A percentile compares a stretch with the other conserved stretches of the same genome.
phyloP scores from a whole-genome alignment of 2,329 filamentous ascomycete species.

The Zasmidium cellare region DNA sequence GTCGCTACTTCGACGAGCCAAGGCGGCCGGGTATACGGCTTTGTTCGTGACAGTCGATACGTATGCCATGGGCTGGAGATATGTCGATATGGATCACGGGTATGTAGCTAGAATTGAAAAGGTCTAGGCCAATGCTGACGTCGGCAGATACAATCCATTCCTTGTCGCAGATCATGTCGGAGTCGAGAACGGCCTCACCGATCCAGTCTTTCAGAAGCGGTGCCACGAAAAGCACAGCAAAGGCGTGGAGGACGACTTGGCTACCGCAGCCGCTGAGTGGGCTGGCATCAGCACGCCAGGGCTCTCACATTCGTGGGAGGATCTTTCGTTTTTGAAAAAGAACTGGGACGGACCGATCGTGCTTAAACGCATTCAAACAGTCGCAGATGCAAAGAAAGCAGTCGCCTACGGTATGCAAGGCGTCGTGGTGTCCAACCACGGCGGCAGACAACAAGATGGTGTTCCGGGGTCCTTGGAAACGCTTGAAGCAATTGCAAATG shows the following conservation, averaged over 20 bases:
- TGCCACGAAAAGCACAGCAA: slow-evolving; percentile 49
- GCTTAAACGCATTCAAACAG: slow-evolving; percentile 58
- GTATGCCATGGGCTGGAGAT: slow-evolving; percentile 67
- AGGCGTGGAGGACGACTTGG: slow-evolving; percentile 43
- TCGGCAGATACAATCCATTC: slow-evolving; percentile 17
- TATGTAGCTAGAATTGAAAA: not conserved
- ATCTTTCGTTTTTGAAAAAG: slow-evolving; percentile 57
- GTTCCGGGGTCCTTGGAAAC: slow-evolving; percentile 52
- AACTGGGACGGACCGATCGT: slow-evolving; percentile 65
- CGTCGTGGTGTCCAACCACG: slow-evolving; percentile 55
- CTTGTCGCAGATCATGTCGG: slow-evolving; percentile 28
- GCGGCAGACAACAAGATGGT: slow-evolving; percentile 52
- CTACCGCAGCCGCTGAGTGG: slow-evolving; percentile 56
- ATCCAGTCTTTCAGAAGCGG: slow-evolving; percentile 63
- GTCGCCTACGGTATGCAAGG: slow-evolving; percentile 48
- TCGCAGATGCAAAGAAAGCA: slow-evolving; percentile 48
- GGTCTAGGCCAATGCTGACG: no score
- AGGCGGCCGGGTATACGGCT: slow-evolving; percentile 60
- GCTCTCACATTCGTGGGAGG: slow-evolving; percentile 53
- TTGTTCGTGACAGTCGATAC: slow-evolving; percentile 73
- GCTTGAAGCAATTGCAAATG: slow-evolving; percentile 61
- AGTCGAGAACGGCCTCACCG: slow-evolving; percentile 60
- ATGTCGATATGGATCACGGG: slow-evolving; percentile 36
- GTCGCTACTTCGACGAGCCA: slow-evolving; percentile 63
- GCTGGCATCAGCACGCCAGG: slow-evolving; percentile 48